Evolutionary conservation across 2,329 filamentous ascomycete species (phyloP).

Genomic region (Didymella arachidicola): DNA sequence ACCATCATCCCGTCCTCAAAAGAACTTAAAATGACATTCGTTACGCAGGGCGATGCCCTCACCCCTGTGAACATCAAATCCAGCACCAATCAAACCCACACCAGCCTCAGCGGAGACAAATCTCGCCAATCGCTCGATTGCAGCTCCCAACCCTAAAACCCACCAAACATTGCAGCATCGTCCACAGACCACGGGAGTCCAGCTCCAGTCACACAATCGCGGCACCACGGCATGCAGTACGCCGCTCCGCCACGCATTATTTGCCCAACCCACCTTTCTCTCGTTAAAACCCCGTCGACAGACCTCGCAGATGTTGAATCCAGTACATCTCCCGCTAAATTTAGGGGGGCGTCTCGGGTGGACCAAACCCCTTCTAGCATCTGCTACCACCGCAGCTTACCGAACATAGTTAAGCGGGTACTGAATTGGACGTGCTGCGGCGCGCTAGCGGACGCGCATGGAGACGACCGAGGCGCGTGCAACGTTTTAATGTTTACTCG

Average conservation of each 20-base stretch:
- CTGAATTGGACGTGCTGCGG: constrained; percentile 3
- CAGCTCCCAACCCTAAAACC: not conserved
- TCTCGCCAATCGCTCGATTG: not conserved
- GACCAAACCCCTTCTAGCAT: not conserved
- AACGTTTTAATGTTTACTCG: constrained; percentile 12
- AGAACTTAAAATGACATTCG: not conserved
- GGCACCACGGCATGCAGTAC: constrained; percentile 3
- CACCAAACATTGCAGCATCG: not conserved
- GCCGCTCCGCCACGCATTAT: constrained; percentile 6
- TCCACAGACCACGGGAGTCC: not conserved
- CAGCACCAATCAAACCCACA: constrained; percentile 4
- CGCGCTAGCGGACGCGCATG: not conserved
- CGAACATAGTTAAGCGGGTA: not conserved
- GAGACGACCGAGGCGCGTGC: constrained; percentile 11
- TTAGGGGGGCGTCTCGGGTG: constrained; percentile 18
- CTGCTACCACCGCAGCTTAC: not conserved
- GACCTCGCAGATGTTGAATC: not conserved
- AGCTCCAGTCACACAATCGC: not conserved
- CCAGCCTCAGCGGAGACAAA: not conserved
- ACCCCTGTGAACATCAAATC: constrained; percentile 3
- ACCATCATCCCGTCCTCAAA: not conserved
- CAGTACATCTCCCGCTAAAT: constrained; percentile 14
- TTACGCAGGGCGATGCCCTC: not conserved
- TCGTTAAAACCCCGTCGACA: not conserved
- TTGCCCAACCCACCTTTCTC: constrained; percentile 1